A percentile compares a stretch with the other conserved stretches of the same genome.
Conservation (phyloP, 2,329 filamentous ascomycete species). For the Diaporthe caulivora region DNA sequence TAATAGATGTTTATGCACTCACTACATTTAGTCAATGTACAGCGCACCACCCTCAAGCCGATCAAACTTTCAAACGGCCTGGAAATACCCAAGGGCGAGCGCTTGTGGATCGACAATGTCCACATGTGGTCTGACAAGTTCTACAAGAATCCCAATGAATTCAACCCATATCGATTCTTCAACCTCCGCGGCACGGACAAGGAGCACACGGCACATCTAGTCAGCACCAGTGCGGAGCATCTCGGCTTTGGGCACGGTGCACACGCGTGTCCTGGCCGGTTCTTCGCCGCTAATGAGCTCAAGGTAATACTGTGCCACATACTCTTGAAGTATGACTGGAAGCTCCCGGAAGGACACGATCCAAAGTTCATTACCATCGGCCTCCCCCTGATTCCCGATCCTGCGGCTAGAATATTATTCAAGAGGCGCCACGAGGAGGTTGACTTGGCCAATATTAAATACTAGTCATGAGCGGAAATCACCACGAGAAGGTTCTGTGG, state of each 20-base stretch:
- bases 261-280: slow-evolving; percentile 57
- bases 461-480: too few relatives aligned
- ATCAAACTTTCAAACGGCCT: slow-evolving; percentile 43
- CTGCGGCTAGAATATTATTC: slow-evolving; percentile 34
- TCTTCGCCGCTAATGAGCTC: slow-evolving; percentile 57
- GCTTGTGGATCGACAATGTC: slow-evolving; percentile 39
- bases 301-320: slow-evolving; percentile 51
- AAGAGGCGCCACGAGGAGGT: slow-evolving; percentile 34
- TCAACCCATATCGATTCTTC: slow-evolving; percentile 47
- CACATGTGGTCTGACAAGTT: slow-evolving; percentile 39
- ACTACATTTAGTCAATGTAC: neutral
- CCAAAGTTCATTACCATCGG: slow-evolving; percentile 30
- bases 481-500: too few relatives aligned
- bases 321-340: slow-evolving; percentile 48
- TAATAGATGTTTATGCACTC: neutral
- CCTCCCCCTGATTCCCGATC: slow-evolving; percentile 21
- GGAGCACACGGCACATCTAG: slow-evolving; percentile 49
- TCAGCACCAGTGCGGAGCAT: slow-evolving; percentile 49
- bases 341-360: slow-evolving; percentile 35
- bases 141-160: slow-evolving; percentile 44
- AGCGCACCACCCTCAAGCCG: slow-evolving; percentile 32
- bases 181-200: slow-evolving; percentile 44
- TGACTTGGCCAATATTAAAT: neutral
- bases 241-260: slow-evolving; percentile 55
- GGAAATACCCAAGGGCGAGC: slow-evolving; percentile 42